phyloP scores from a whole-genome alignment of 2,329 filamentous ascomycete genomes.

The Neophaeococcomyces mojaviensis region DNA sequence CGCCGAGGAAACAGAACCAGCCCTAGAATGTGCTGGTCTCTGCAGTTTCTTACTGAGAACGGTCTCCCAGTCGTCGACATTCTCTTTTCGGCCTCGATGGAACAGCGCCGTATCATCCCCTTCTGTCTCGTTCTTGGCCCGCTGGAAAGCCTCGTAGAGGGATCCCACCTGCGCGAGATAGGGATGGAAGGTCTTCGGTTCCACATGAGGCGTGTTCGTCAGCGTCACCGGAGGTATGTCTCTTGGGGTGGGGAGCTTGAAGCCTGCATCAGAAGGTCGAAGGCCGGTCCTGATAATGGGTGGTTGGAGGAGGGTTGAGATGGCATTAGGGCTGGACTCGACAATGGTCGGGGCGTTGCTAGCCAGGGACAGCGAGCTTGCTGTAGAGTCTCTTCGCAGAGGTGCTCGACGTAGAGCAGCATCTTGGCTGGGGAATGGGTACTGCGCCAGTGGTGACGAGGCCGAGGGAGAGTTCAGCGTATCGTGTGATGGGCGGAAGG shows the following conservation, averaged over 20 bases:
- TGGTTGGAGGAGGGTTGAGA: conserved; percentile 85
- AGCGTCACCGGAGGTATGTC: conserved; percentile 92
- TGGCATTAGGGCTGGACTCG: conserved; percentile 85
- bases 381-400: conserved; percentile 67
- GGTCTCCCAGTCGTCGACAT: conserved; percentile 43
- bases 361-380: conserved; percentile 81
- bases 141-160: conserved; percentile 80
- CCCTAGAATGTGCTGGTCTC: conserved; percentile 29
- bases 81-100: conserved; percentile 38
- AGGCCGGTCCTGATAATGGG: conserved; percentile 85
- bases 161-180: conserved; percentile 81
- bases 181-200: conserved; percentile 68
- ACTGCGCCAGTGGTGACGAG: conserved; percentile 9
- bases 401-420: conserved; percentile 9
- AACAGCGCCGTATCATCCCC: conserved; percentile 46
- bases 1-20: conserved; percentile 36
- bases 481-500: background rate
- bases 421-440: conserved; percentile 17
- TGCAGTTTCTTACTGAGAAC: conserved; percentile 40
- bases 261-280: conserved; percentile 65
- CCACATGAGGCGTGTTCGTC: conserved; percentile 77
- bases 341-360: conserved; percentile 49
- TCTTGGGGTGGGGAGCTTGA: conserved; percentile 73
- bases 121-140: conserved; percentile 70
- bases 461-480: conserved; percentile 1